These are phyloP conservation scores for Pseudisothecium myosuroides DNA, from an alignment of 225 moss, liverwort and hornwort genomes.

Conservation along the genomic window DNA sequence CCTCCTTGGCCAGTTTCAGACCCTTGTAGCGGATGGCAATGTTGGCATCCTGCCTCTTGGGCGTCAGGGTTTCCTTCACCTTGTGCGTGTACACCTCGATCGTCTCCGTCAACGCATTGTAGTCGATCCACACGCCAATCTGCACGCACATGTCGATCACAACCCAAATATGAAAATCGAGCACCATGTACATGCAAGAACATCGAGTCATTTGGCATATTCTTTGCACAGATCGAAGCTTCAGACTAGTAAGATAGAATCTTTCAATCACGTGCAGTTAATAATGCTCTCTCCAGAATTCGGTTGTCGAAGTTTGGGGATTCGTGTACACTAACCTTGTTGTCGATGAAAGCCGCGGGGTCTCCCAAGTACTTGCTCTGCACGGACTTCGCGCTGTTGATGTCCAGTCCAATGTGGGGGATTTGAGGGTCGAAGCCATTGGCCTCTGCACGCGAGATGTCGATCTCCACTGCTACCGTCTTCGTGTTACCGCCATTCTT, in stretches of 20 bases:
- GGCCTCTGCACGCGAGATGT: constrained; percentile 6
- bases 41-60: constrained; percentile 9
- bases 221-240: background rate
- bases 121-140: constrained; percentile 34
- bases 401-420: constrained; percentile 41
- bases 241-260: background rate
- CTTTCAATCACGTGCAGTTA: background rate
- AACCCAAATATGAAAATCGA: background rate
- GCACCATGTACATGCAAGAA: background rate
- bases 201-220: background rate
- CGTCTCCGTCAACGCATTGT: constrained; percentile 27
- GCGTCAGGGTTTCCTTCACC: constrained; percentile 11
- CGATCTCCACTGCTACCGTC: constrained; percentile 48
- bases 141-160: background rate
- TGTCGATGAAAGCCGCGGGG: constrained; percentile 10
- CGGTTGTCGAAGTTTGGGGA: background rate
- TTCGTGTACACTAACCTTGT: background rate
- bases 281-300: background rate
- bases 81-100: constrained; percentile 26
- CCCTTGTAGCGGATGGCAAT: constrained; percentile 3
- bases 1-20: constrained; percentile 6
- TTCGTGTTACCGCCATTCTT: background rate
- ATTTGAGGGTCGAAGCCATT: constrained; percentile 12
- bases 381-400: constrained; percentile 42
- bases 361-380: constrained; percentile 30